phyloP scores from a whole-genome alignment of 2,329 filamentous ascomycete species.

The Atkinsonella texensis region DNA sequence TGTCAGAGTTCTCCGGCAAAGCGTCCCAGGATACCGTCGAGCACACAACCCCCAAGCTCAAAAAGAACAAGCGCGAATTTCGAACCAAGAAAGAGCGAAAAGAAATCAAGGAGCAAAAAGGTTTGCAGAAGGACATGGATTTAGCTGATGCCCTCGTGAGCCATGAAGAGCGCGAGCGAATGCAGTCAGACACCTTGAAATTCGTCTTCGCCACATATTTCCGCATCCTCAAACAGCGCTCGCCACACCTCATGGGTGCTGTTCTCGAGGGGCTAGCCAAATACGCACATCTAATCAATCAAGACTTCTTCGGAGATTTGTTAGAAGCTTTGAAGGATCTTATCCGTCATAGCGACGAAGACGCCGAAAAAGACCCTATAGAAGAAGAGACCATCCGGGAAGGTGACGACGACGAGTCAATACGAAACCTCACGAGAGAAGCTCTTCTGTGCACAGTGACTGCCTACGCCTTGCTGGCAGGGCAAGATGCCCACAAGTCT shows the following conservation, averaged over 20 bases:
- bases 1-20: slow-evolving; percentile 79
- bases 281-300: slow-evolving; percentile 94
- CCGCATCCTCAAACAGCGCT: slow-evolving; percentile 74
- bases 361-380: slow-evolving; percentile 32
- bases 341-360: slow-evolving; percentile 60
- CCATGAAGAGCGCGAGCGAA: slow-evolving; percentile 83
- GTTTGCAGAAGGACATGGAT: slow-evolving; percentile 83
- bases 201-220: slow-evolving; percentile 94
- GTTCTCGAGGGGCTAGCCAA: slow-evolving; percentile 88
- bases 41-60: slow-evolving; percentile 22
- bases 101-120: slow-evolving; percentile 70
- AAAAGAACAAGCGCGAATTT: slow-evolving; percentile 68
- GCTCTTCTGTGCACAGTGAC: slow-evolving; percentile 90
- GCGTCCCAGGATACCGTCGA: slow-evolving; percentile 71
- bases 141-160: slow-evolving; percentile 83
- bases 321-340: slow-evolving; percentile 91
- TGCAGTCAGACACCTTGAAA: slow-evolving; percentile 93
- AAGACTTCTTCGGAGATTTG: slow-evolving; percentile 95
- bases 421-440: slow-evolving; percentile 71
- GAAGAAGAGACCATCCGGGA: slow-evolving; percentile 26
- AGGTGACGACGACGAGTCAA: slow-evolving; percentile 32
- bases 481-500: slow-evolving; percentile 82
- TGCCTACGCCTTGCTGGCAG: slow-evolving; percentile 88
- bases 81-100: slow-evolving; percentile 83
- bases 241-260: slow-evolving; percentile 84